Evolutionary conservation across 768 basidiomycete species (phyloP).

Genomic region (Pisolithus sp.): DNA sequence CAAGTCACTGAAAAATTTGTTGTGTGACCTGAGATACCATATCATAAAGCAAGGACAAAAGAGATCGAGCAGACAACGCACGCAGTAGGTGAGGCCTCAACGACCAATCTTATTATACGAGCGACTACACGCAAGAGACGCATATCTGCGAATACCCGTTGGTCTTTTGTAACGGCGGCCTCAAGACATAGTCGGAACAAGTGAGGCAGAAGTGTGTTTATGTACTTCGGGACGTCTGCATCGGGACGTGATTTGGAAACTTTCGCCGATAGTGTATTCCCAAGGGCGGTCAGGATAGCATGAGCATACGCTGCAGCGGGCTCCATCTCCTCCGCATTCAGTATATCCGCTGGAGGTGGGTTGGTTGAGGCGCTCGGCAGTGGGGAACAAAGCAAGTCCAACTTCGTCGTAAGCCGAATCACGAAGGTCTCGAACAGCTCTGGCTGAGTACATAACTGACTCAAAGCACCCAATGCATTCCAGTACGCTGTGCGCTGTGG

Average conservation of each 20-base stretch:
- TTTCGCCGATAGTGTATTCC: conserved; percentile 53
- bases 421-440: conserved; percentile 82
- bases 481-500: conserved; percentile 58
- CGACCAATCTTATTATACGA: conserved; percentile 60
- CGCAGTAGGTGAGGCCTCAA: conserved; percentile 58
- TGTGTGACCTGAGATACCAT: conserved; percentile 46
- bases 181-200: conserved; percentile 61
- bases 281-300: conserved; percentile 68
- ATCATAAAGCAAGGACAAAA: neutral
- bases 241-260: conserved; percentile 41
- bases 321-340: conserved; percentile 40
- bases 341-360: neutral
- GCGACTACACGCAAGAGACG: conserved; percentile 39
- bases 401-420: conserved; percentile 66
- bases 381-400: conserved; percentile 59
- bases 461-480: conserved; percentile 61
- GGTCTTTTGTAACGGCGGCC: conserved; percentile 27
- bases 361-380: conserved; percentile 14
- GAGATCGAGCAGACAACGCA: conserved; percentile 35
- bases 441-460: conserved; percentile 63
- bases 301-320: conserved; percentile 79
- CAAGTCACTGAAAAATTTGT: conserved; percentile 43
- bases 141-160: conserved; percentile 31
- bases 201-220: conserved; percentile 66
- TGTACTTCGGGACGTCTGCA: conserved; percentile 72